These are phyloP conservation scores for Ceratocystis colombiana DNA, from an alignment of 2,329 filamentous ascomycete genomes.

Conservation along the genomic window DNA sequence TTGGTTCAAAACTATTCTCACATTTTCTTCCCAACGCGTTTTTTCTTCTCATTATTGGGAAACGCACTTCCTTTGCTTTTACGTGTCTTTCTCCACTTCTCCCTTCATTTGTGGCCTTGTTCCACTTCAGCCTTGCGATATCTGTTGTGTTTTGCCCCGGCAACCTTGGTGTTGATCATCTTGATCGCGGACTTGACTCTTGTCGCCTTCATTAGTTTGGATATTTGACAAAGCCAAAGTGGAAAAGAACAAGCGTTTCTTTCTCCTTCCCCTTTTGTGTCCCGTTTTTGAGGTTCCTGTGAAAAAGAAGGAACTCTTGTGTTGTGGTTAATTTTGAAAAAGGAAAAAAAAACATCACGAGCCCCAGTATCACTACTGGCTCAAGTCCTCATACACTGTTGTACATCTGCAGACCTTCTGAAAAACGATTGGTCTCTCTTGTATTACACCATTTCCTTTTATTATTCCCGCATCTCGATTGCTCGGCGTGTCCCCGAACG, in stretches of 20 bases:
- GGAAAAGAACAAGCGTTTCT: constrained; percentile 3
- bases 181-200: constrained; percentile 17
- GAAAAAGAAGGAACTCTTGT: constrained; percentile 16
- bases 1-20: constrained; percentile 2
- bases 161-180: constrained; percentile 23
- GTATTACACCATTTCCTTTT: background rate
- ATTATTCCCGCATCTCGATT: constrained; percentile 23
- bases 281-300: constrained; percentile 16
- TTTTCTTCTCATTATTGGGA: background rate
- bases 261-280: background rate
- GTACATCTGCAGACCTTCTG: constrained; percentile 13
- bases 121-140: constrained; percentile 19
- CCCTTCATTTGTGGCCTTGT: background rate
- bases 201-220: background rate
- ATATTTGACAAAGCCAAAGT: background rate
- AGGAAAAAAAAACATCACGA: constrained; percentile 7
- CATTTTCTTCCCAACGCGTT: constrained; percentile 7
- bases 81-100: background rate
- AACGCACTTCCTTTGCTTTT: background rate
- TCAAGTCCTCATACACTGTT: background rate
- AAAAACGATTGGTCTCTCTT: constrained; percentile 18
- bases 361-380: background rate
- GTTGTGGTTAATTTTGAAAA: constrained; percentile 11
- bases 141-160: background rate
- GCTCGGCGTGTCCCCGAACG: constrained; percentile 24